These are phyloP conservation scores for Euphorbia lathyris DNA, from an alignment of 345 rosid genomes.

Conservation along the genomic window DNA sequence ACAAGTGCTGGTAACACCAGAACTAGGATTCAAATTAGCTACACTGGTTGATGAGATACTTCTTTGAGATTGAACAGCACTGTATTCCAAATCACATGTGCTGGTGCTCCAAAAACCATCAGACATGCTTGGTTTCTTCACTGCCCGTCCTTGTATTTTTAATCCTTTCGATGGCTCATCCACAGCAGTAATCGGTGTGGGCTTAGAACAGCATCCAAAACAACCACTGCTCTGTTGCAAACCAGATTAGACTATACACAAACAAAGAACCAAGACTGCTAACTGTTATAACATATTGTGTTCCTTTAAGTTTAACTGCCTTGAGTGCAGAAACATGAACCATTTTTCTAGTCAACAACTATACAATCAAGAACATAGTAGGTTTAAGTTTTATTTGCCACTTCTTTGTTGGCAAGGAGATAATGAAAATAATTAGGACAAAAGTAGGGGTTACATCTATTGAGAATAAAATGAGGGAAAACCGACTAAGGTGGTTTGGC, in stretches of 20 bases:
- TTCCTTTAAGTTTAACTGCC: neutral
- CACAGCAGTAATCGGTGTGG: conserved; percentile 33
- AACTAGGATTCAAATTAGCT: conserved; percentile 16
- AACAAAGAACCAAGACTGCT: neutral
- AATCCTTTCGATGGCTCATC: conserved; percentile 37
- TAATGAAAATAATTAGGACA: no score
- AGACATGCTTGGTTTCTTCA: conserved; percentile 24
- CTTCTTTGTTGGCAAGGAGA: no score
- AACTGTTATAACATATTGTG: neutral
- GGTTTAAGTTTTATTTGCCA: no score
- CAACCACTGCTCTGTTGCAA: conserved; percentile 36
- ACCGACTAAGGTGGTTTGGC: no score
- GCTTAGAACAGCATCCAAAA: conserved; percentile 33
- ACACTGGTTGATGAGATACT: conserved; percentile 25
- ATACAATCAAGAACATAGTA: neutral
- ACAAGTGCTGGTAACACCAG: conserved; percentile 4
- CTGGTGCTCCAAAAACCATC: conserved; percentile 35
- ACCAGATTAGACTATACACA: conserved; percentile 23
- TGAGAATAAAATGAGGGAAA: no score
- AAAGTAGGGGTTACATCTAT: no score
- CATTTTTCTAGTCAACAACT: neutral
- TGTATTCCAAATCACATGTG: conserved; percentile 31
- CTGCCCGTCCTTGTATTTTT: conserved; percentile 32
- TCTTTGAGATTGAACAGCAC: conserved; percentile 33
- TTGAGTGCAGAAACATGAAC: neutral